Conservation (phyloP, 2,329 filamentous ascomycete genomes). For the Paecilomyces sp. region DNA sequence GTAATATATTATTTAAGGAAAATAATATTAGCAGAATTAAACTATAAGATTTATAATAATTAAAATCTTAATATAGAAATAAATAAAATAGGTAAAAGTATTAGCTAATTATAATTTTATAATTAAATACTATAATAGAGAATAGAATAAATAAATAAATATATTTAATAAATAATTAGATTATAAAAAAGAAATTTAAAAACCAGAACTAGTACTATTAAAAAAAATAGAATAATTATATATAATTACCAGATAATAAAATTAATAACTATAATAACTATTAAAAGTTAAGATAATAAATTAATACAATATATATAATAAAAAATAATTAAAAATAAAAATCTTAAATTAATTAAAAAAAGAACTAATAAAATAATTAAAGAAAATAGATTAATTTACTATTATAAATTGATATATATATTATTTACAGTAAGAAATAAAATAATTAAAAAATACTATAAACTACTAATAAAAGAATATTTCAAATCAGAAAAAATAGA, state of each 20-base stretch:
- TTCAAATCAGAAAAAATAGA: background rate
- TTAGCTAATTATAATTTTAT: background rate
- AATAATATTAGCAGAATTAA: too few species aligned
- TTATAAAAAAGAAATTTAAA: background rate
- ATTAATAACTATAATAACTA: too few species aligned
- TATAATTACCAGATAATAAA: too few species aligned
- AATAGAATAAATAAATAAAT: background rate
- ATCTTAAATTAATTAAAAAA: background rate
- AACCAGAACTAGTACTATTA: background rate
- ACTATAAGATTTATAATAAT: too few species aligned
- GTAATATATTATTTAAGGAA: too few species aligned
- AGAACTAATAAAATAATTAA: background rate
- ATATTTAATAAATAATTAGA: background rate
- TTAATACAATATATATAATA: too few species aligned
- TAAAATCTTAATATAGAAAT: background rate
- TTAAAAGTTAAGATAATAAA: too few species aligned
- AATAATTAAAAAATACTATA: background rate
- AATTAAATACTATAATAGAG: background rate
- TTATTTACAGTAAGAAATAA: background rate
- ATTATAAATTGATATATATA: background rate
- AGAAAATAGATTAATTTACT: background rate
- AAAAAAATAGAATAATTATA: too few species aligned
- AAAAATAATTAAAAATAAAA: background rate
- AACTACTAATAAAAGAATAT: background rate
- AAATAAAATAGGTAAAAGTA: background rate